phyloP scores from a whole-genome alignment of 2,329 filamentous ascomycete genomes.

The Cordyceps javanica region DNA sequence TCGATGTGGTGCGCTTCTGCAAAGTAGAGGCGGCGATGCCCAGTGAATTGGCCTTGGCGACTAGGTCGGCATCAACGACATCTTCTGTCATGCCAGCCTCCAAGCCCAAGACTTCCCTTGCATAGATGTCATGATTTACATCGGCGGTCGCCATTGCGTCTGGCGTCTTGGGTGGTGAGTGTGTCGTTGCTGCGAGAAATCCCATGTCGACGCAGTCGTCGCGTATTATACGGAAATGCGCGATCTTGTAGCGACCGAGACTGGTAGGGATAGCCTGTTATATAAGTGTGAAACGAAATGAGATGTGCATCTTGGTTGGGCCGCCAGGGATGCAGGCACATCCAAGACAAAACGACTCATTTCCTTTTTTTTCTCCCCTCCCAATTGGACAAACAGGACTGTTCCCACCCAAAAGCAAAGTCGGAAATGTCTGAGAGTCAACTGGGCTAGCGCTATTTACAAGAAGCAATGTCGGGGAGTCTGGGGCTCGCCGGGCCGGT shows the following conservation, averaged over 20 bases:
- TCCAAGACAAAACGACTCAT: slow-evolving; percentile 6
- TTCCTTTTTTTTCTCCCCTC: slow-evolving; percentile 1
- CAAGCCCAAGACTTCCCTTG: slow-evolving; percentile 31
- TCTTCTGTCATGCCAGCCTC: slow-evolving; percentile 29
- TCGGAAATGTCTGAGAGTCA: slow-evolving; percentile 9
- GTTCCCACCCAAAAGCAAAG: slow-evolving; percentile 4
- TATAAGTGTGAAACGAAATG: neutral
- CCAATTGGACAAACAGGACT: neutral
- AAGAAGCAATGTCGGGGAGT: slow-evolving; percentile 9
- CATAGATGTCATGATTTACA: neutral
- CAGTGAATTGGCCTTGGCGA: slow-evolving; percentile 29
- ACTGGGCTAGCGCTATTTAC: neutral
- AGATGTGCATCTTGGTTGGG: slow-evolving; percentile 6
- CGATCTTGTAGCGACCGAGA: neutral
- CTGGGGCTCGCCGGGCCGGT: neutral
- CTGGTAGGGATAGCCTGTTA: neutral
- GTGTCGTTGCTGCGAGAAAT: neutral
- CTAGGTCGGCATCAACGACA: slow-evolving; percentile 31
- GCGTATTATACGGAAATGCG: neutral
- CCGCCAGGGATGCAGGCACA: neutral
- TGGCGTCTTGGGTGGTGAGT: neutral
- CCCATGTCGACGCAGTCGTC: neutral
- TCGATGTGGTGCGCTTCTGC: slow-evolving; percentile 32
- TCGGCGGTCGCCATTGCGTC: neutral
- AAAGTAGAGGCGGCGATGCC: slow-evolving; percentile 27